Evolutionary conservation across 2,329 filamentous ascomycete genomes (phyloP), one percentile per base, ranked within the genome.

Genomic region (Penicillium sp.): DNA sequence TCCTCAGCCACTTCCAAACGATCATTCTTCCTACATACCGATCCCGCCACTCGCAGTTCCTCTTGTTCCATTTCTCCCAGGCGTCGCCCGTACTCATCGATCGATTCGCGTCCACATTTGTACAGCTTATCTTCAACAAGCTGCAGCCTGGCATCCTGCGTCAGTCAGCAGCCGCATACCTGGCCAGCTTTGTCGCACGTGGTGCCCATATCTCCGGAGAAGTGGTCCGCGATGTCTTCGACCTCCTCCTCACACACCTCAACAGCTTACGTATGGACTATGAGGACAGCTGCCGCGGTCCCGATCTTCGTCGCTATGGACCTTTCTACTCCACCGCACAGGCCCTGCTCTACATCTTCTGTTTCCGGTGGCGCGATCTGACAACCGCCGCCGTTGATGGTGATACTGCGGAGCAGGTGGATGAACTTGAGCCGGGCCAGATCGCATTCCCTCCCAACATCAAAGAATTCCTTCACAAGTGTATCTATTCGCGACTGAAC

Each of bases 291-390:
- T 96, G 92, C 71, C 86, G 86, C 16, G 92, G 91, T 3, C 94
- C 94, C 0, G 92, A 99, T 71, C 82, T 95, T 55, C 86, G 88
- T 60, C 87, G 89, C 45, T 96, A 93, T 70, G 85, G 87, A 46
- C 85, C 89, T 14, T 96, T 95, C 75, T 97, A 97, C 72, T 87
- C 89, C 18, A 85, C 92, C 46, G 86, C 89, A n/a, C 92, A 97
- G 73, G 92, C 92, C 1, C 80, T 95, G 3, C 83, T 97, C 24
- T 97, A 97, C 77, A 93, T 96, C 57, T 97, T 96, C 76, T 99
- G 94, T 79, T 99, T 99, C 80, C 87, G 94, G 53, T 99, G 94
- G 94, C 88, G 91, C 59, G 93, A 97, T 68, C 81, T 99, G 45
- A 88, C 83, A 2, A 83, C 82, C 4, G 83, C 88, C 14, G 76